These are phyloP conservation scores for Yarrowia divulgata DNA, from an alignment of 805 yeast genomes.

Conservation along the genomic window DNA sequence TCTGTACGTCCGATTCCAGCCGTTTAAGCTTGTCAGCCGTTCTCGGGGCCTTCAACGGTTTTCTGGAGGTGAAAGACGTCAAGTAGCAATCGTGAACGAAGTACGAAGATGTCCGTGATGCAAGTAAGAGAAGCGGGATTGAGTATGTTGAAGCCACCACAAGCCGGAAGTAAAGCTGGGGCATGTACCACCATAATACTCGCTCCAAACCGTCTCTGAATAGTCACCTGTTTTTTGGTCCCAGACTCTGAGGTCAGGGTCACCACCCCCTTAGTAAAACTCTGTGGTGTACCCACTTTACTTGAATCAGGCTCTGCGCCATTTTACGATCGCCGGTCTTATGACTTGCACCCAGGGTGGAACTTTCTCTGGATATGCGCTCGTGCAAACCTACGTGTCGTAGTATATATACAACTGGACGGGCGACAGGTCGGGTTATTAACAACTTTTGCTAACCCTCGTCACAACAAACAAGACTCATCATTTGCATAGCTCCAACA, in stretches of 20 bases:
- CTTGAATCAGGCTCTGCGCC: conserved; percentile 31
- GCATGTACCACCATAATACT: too few species aligned
- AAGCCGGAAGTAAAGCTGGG: too few species aligned
- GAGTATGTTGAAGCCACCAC: too few species aligned
- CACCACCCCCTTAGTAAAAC: conserved; percentile 23
- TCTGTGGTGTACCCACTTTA: conserved; percentile 21
- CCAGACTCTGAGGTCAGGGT: conserved; percentile 1
- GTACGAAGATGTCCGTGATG: not conserved
- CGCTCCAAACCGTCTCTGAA: not conserved
- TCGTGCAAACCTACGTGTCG: conserved; percentile 15
- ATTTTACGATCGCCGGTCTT: conserved; percentile 32
- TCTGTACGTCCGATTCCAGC: conserved; percentile 24
- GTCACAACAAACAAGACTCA: not conserved
- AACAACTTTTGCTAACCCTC: not conserved
- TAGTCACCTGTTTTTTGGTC: conserved; percentile 16
- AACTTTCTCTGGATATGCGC: conserved; percentile 21
- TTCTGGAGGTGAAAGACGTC: not conserved
- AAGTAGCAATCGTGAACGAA: not conserved
- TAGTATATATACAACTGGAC: conserved; percentile 17
- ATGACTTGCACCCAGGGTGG: conserved; percentile 24
- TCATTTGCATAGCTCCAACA: not conserved
- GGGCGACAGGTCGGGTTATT: not conserved
- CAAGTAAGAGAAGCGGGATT: not conserved
- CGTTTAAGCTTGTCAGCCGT: conserved; percentile 36
- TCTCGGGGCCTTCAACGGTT: conserved; percentile 20